Base-by-base conservation (phyloP, 768 basidiomycete genomes). In the Rhizopogon sp. region DNA sequence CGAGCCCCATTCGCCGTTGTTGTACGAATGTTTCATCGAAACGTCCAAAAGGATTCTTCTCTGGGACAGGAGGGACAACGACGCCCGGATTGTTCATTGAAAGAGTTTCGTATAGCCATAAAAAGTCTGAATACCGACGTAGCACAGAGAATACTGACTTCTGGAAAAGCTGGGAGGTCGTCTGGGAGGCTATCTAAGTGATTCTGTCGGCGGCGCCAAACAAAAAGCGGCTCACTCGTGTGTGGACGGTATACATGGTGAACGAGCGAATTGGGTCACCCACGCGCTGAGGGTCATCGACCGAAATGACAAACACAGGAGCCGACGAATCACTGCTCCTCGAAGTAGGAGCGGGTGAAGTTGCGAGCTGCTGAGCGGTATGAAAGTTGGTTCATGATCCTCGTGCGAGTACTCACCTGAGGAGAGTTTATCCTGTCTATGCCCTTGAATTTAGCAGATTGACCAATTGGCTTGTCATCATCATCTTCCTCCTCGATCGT, bases 251-350 rank as follows among this genome's bases (percentile, higher is more conserved):
- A 68, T 98, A 99, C 75, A 98, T 93, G 10, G 90, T 97, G 66
- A 93, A 97, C 14, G 87, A 83, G 55, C 91, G 87, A 46, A 98
- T 91, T 1, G 94, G 91, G 64, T 95, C 93, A n/a, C 97, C 97
- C 43, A 98, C 90, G 62, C 90, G 92, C 61, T 98, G 94, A 5
- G 97, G 97, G 70, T 99, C 97, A 52, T 93, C 90, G n/a, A 99
- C 93, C 0, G 88, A 82, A 59, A 99, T 92, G 7, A 80, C 69
- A 67, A 97, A 98, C 25, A 88, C 74, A 20, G 90, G 88, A 54
- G 79, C 82, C 39, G 87, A 62, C 1, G 76, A 76, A 53, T 76
- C 79, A 50, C 83, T 65, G 42, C 57, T 67, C 42, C 63, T 67
- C 22, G 63, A 57, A 33, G 59, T 39, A 6, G 56, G 42, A 22